Percentiles rank a stretch among this genome's conserved stretches.
These are phyloP conservation scores for Chimonanthus salicifolius DNA, from an alignment of 164 flowering plant species.

Conservation along the genomic window DNA sequence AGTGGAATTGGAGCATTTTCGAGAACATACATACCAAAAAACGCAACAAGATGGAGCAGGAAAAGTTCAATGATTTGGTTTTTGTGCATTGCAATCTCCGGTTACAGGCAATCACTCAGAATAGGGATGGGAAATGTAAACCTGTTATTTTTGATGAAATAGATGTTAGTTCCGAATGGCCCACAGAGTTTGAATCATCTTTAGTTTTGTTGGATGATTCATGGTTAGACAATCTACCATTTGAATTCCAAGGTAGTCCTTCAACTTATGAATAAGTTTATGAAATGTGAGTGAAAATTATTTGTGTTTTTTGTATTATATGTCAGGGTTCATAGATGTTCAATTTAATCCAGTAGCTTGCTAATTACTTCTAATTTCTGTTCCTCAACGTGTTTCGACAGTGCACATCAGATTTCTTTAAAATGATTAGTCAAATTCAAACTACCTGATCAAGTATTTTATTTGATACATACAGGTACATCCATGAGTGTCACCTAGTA, in stretches of 20 bases:
- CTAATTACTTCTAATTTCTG: not conserved
- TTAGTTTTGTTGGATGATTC: slow-evolving; percentile 52
- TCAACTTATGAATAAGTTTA: slow-evolving; percentile 18
- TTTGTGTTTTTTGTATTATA: slow-evolving; percentile 12
- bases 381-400: not conserved
- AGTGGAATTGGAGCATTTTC: slow-evolving; percentile 67
- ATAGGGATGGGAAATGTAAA: slow-evolving; percentile 41
- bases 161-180: slow-evolving; percentile 67
- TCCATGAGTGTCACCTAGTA: no score
- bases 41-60: slow-evolving; percentile 43
- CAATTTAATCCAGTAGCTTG: not conserved
- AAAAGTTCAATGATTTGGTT: slow-evolving; percentile 57
- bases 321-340: slow-evolving; percentile 5
- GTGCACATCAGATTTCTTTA: no score
- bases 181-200: slow-evolving; percentile 48
- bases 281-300: not conserved
- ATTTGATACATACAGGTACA: no score
- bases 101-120: slow-evolving; percentile 40
- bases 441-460: no score
- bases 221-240: slow-evolving; percentile 51
- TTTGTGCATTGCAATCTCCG: slow-evolving; percentile 71
- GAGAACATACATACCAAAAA: slow-evolving; percentile 44
- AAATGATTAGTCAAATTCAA: no score
- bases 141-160: slow-evolving; percentile 53
- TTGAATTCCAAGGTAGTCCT: slow-evolving; percentile 36